Base-by-base conservation (phyloP, 2,329 filamentous ascomycete genomes). In the Parastagonospora avenae region DNA sequence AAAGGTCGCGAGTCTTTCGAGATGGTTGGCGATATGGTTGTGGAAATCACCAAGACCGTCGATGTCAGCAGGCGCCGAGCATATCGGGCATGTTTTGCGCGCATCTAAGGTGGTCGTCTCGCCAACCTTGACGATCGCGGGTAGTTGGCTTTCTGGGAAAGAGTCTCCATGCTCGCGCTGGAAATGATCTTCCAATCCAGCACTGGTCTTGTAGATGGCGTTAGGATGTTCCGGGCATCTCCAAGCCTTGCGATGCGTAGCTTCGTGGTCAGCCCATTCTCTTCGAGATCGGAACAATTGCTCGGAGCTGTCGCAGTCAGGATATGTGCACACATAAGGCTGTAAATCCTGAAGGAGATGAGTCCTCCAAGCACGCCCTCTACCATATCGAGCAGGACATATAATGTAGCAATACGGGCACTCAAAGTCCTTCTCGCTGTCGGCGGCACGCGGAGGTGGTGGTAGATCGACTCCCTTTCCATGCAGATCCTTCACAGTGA, bases 321-420 rank as follows among this genome's bases (percentile, higher is more conserved):
- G 33, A 42, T 74, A 73, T 2, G 72, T 74, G 44, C 72, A 74
- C 1, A 68, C 40, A 41, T 74, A 74, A 10, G 72, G 72, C 19
- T 74, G 72, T 2, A 74, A 47, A 38, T 74, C 72, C 46, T 73
- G 69, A 12, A 73, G 51, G 11, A 74, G 28, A 54, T 74, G 72
- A 0, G 68, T 70, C 41, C 64, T 66, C 72, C 71, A 74, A 8
- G 68, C 43, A 35, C 69, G 59, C 6, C 63, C 65, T 46, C 58
- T 66, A 0, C 67, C 64, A 30, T 74, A 74, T 45, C 71, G 55
- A n/a, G 69, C 61, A 3, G 72, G 72, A 40, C 72, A 74, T 15
- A 74, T 72, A n/a, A 73, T 66, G 46, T 64, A 74, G 44, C 72
- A 74, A 47, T 70, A 74, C 1, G 72, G 71, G 41, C 72, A 74